These are phyloP conservation scores for Erodium texanum DNA, from an alignment of 441 rosid genomes.

Conservation along the genomic window DNA sequence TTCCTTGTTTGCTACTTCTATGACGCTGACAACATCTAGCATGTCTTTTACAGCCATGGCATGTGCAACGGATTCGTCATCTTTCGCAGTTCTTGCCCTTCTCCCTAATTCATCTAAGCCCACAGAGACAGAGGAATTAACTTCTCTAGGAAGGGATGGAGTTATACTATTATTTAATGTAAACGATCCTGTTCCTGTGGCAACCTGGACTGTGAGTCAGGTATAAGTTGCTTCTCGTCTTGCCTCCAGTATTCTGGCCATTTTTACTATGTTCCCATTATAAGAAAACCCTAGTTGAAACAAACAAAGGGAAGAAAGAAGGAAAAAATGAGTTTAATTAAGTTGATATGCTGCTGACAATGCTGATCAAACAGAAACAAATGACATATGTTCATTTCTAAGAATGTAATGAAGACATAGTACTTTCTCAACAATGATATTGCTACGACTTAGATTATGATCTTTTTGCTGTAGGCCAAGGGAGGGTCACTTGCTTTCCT, in stretches of 20 bases:
- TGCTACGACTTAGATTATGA: too few species aligned
- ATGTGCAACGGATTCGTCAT: slow-evolving; percentile 14
- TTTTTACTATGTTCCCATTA: not conserved
- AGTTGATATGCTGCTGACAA: not conserved
- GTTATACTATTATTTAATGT: slow-evolving; percentile 18
- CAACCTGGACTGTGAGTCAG: slow-evolving; percentile 23
- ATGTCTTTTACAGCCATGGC: slow-evolving; percentile 18
- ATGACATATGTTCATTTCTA: too few species aligned
- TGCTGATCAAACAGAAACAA: not conserved
- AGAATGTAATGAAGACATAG: not conserved
- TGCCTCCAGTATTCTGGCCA: not conserved
- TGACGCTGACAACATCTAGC: not conserved
- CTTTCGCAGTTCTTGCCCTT: slow-evolving; percentile 22
- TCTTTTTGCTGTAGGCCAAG: slow-evolving; percentile 48
- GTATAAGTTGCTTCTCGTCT: slow-evolving; percentile 6
- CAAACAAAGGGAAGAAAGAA: not conserved
- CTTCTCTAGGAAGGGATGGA: slow-evolving; percentile 20
- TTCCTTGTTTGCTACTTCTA: not conserved
- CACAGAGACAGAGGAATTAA: slow-evolving; percentile 6
- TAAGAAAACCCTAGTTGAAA: not conserved
- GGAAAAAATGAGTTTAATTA: not conserved
- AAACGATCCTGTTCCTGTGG: slow-evolving; percentile 18
- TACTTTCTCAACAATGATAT: not conserved
- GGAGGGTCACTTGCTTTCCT: slow-evolving; percentile 74
- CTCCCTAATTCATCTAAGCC: slow-evolving; percentile 13